Base-by-base conservation (phyloP, 1,284 basidiomycete species). In the Puccinia triticina region DNA sequence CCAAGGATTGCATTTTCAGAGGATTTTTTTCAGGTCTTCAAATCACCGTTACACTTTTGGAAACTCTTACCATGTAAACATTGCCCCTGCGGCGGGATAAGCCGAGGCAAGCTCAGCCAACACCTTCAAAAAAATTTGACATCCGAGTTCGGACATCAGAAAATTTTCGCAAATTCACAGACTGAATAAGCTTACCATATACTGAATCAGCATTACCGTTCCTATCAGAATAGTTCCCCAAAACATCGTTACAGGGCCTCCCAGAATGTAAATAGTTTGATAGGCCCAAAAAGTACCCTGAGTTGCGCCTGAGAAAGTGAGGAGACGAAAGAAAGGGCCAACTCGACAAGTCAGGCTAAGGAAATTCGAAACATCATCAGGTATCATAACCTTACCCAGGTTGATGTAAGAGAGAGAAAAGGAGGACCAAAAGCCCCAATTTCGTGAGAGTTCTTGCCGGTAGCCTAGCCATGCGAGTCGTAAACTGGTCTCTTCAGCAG, bases 51-150 rank as follows among this genome's bases (percentile, higher is more conserved):
- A 1, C 40, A 12, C 4, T 43, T 43, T 12, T 69, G 23, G 11
- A 69, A 18, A 26, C 12, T 59, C 8, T 77, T 23, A 77, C 59
- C 79, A 82, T 26, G 59, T 82, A 66, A 82, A 82, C 73, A 82
- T 82, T 34, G 80, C 57, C 16, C 80, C 80, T 29, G 80, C 61
- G 5, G 75, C 73, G 23, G 80, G 80, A 53, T 61, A 82, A 43
- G 80, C 80, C 26, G 80, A 82, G 37, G 80, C 72, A 32, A 82
- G 48, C 48, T 82, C 80, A 8, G 80, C 72, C 21, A 75, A 73
- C 26, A 75, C 46, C 43, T 57, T 67, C 0, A 69, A 18, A 67
- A 48, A 18, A n/a, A 40, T n/a, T 40, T 5, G 8, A 48, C 43
- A 72, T 29, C 34, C 48, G 43, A 43, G 26, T 26, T 76, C 29